Conservation (phyloP, 2,329 filamentous ascomycete genomes). For the Westerdykella ornata region DNA sequence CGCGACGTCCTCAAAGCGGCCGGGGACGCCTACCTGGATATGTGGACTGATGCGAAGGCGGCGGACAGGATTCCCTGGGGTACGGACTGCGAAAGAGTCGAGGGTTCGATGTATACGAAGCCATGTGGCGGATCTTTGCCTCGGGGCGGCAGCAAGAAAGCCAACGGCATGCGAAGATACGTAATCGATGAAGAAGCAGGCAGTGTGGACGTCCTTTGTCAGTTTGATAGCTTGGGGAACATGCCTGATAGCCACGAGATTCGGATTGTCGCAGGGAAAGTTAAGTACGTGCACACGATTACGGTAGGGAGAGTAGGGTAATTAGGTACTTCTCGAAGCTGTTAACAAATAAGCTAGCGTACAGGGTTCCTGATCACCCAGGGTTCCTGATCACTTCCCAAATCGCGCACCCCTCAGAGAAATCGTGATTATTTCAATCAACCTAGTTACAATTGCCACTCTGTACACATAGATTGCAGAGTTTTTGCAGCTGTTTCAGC, state of each 20-base stretch:
- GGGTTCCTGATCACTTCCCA: no score
- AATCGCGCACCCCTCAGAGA: no score
- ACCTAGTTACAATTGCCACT: no score
- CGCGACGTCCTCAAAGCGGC: slow-evolving; percentile 22
- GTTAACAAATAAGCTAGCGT: no score
- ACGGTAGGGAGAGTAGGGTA: slow-evolving; percentile 17
- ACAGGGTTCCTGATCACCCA: no score
- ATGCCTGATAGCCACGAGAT: slow-evolving; percentile 29
- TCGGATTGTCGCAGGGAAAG: slow-evolving; percentile 21
- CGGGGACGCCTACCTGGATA: slow-evolving; percentile 27
- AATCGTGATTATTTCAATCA: no score
- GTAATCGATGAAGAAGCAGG: slow-evolving; percentile 26
- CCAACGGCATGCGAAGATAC: slow-evolving; percentile 24
- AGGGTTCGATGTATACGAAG: slow-evolving; percentile 19
- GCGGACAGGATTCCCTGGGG: slow-evolving; percentile 26
- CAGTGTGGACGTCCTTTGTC: slow-evolving; percentile 26
- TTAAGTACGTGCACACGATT: slow-evolving; percentile 30
- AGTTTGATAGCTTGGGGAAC: slow-evolving; percentile 25
- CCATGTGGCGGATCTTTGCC: slow-evolving; percentile 22
- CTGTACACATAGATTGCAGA: no score
- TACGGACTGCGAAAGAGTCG: slow-evolving; percentile 24
- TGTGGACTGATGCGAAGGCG: slow-evolving; percentile 28
- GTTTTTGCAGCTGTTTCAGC: no score
- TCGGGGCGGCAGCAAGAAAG: slow-evolving; percentile 19
- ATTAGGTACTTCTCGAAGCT: background rate